Base-by-base conservation (phyloP, 2,329 filamentous ascomycete genomes). In the Camillea tinctor region DNA sequence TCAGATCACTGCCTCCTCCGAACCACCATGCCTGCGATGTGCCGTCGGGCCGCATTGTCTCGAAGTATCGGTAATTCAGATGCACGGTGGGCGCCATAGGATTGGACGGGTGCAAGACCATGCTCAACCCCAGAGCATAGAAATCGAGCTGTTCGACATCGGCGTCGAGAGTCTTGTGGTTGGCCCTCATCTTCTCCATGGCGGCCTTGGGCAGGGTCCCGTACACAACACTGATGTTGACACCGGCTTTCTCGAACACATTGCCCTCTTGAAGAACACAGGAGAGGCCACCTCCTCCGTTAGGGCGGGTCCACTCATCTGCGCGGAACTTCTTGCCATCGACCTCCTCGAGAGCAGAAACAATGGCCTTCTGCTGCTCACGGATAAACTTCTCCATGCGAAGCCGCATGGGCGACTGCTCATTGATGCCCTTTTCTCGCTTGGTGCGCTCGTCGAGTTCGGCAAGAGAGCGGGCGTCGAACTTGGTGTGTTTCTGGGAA, bases 351-450 rank as follows among this genome's bases (percentile, higher is more conserved):
- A 99, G 84, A 59, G 89, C 92, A 58, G 85, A 81, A 24, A 98
- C 90, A 60, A 99, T 99, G 64, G 89, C 85, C 69, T 91, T 85
- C 73, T 99, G 95, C 71, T 98, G 92, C 69, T 93, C 86, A 75
- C 95, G 95, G 76, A 98, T 96, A 74, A 98, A 91, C 70, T 91
- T 87, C 78, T 99, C 95, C 95, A 99, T 98, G 64, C 94, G 92
- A 60, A 99, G 84, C 58, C 95, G 93, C 94, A 99, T 98, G 1
- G 95, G 93, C 15, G 94, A 97, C 69, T 88, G 81, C 59, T 88
- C 84, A 53, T 83, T 89, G 54, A 98, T 84, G 64, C 87, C 86
- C 59, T 86, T 84, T 74, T 95, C 90, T 63, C 90, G 88, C 77
- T 95, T 97, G 67, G 86, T 84, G 63, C 92, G 83, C 65, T 86